Evolutionary conservation across 352 stramenopile genomes (phyloP), one percentile per base, ranked within the genome.

Genomic region (Phytophthora meadii): DNA sequence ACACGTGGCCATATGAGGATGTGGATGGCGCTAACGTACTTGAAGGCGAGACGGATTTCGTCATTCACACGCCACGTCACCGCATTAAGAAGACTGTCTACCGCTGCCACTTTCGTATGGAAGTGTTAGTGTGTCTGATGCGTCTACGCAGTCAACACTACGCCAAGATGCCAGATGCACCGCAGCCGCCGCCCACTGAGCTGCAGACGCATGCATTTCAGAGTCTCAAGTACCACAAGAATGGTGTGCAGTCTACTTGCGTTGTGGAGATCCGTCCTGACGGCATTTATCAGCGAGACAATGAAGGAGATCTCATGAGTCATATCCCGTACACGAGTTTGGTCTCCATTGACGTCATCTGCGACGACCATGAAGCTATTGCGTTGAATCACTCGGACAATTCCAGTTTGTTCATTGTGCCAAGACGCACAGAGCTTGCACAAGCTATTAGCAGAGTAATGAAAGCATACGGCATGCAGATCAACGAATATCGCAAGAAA

Each of bases 401-500:
- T 45, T 94, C 86, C 42, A 94, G 86, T 60, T 56, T 94, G 8
- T 94, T 94, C 42, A 50, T 90, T 46, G 79, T 93, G 0, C 65
- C 77, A 45, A 79, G 74, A 62, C 82, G 84, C 14, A 89, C 81
- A 6, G 86, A 93, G 25, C 75, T 94, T 36, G 82, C 81, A n/a
- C 78, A 83, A 54, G 77, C 74, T 0, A 93, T 94, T 41, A 80
- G 87, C 27, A 65, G 68, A 40, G 76, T 91, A 12, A 92, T 93
- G 81, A 77, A 79, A n/a, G 74, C 77, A 4, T 94, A 93, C 47
- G 80, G 76, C 12, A 94, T 94, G 72, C 75, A 80, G 46, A 89
- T 94, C 17, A 93, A 94, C 61, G 84, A 94, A 44, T 94, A 94
- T 54, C 70, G 80, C 19, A 91, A 94, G 65, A 93, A 93, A 60